These are phyloP conservation scores for Chlamydomonas asymmetrica DNA, from an alignment of 139 green algal genomes.

Conservation along the genomic window DNA sequence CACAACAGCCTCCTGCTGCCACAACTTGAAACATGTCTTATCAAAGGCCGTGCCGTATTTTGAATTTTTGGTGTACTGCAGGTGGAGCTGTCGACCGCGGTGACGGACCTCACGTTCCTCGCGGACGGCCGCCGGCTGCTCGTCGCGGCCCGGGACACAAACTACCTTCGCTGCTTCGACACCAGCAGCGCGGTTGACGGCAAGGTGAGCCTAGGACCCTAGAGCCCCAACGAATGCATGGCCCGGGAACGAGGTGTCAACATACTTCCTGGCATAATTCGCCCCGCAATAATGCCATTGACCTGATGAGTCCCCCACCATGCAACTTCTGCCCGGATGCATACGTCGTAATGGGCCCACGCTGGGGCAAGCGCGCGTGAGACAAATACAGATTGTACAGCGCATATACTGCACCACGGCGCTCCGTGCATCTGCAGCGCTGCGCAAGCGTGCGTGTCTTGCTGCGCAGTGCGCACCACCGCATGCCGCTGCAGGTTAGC, in stretches of 20 bases:
- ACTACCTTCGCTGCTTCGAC: conserved; percentile 24
- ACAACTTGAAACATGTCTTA: too few relatives aligned
- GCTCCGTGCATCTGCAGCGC: not conserved
- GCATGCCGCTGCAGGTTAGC: not conserved
- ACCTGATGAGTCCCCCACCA: not conserved
- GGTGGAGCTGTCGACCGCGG: conserved; percentile 23
- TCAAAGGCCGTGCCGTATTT: too few relatives aligned
- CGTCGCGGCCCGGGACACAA: conserved; percentile 10
- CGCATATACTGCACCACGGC: not conserved
- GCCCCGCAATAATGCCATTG: not conserved
- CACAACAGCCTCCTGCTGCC: too few relatives aligned
- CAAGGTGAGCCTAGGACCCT: not conserved
- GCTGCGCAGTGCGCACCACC: not conserved
- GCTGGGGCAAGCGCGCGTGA: not conserved
- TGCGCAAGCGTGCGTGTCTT: not conserved
- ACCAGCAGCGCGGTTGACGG: not conserved
- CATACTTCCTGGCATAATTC: too few relatives aligned
- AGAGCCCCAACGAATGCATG: not conserved
- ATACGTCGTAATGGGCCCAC: not conserved
- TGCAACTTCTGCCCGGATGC: not conserved
- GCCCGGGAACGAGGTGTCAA: not conserved
- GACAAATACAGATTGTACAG: not conserved
- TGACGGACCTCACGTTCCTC: conserved; percentile 41
- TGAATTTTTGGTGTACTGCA: too few relatives aligned
- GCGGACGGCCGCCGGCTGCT: conserved; percentile 1